Evolutionary conservation across 495 filamentous ascomycete genomes (phyloP), one percentile per base, ranked within the genome.

Genomic region (Xylaria bambusicola): DNA sequence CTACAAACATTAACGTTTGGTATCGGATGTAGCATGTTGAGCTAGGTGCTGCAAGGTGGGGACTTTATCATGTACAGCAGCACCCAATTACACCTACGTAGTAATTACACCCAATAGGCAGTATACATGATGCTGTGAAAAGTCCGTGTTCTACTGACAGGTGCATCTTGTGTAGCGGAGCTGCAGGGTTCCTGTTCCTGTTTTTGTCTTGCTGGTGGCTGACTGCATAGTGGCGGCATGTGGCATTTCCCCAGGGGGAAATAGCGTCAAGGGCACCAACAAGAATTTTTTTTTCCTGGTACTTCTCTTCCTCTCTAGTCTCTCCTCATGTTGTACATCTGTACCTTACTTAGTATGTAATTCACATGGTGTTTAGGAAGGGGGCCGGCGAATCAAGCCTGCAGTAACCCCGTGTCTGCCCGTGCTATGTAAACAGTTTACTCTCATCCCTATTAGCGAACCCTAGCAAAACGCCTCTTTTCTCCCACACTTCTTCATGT

Each of bases 171-270:
- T 44, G 38, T 23, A 44, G 52, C 52, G 52, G 38, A 38, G 13
- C 52, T 27, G 38, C 52, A 54, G 52, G 52, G 38, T 54, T 54
- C n/a, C 17, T 21, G 24, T 31, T 44, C 38, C 52, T 44, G 52
- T 44, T 54, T 26, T 26, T 42, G 52, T 44, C 47, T 24, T 31
- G 49, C 49, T 44, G 40, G 26, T 54, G 52, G 52, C 52, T 54
- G 36, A 54, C 52, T 54, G 52, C 38, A 44, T 20, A 44, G 36
- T 54, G 36, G 44, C 52, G 42, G 52, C 38, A 44, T 20, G 31
- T 26, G 23, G 38, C 10, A 54, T 44, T 54, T 54, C 52, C 52
- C 52, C 52, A 42, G 36, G 52, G 52, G 52, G 52, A 54, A 54
- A 12, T 27, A 38, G 36, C 6, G 13, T 13, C 5, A 33, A 38